phyloP scores from a whole-genome alignment of 495 filamentous ascomycete species.

The Hypoxylon rickii region DNA sequence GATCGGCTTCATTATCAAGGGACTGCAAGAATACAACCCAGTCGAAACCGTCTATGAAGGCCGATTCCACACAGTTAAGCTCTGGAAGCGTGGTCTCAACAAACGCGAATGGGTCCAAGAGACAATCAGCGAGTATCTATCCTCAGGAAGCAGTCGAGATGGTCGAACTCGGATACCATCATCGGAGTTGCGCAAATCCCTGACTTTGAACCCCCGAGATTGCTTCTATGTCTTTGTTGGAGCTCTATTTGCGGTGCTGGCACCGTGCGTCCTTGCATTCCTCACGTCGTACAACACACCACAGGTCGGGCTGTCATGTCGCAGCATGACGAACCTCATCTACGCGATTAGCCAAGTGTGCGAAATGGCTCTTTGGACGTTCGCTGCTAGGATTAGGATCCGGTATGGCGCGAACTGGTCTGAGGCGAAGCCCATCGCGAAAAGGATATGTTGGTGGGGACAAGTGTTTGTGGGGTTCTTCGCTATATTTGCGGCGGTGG shows the following conservation, averaged over 20 bases:
- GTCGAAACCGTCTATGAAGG: conserved; percentile 34
- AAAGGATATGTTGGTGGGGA: conserved; percentile 35
- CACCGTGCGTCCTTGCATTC: conserved; percentile 47
- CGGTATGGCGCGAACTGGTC: conserved; percentile 31
- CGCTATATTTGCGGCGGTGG: conserved; percentile 41
- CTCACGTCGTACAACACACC: conserved; percentile 48
- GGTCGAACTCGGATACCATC: conserved; percentile 3
- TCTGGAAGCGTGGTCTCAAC: conserved; percentile 40
- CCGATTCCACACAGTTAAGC: conserved; percentile 35
- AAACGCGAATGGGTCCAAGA: conserved; percentile 39
- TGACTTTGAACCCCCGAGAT: conserved; percentile 26
- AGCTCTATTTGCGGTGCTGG: conserved; percentile 36
- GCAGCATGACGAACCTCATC: conserved; percentile 46
- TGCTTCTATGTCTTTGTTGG: conserved; percentile 38
- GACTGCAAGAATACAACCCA: conserved; percentile 31
- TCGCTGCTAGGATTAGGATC: conserved; percentile 24
- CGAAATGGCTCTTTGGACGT: conserved; percentile 41
- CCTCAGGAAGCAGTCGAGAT: neutral
- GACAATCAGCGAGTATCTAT: conserved; percentile 30
- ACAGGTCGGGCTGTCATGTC: conserved; percentile 47
- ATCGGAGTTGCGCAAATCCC: conserved; percentile 17
- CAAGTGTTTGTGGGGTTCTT: conserved; percentile 39
- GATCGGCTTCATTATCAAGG: conserved; percentile 9
- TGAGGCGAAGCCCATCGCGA: conserved; percentile 22
- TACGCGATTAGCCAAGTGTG: conserved; percentile 46